phyloP scores from a whole-genome alignment of 2,329 filamentous ascomycete species.

The Venturia asperata region DNA sequence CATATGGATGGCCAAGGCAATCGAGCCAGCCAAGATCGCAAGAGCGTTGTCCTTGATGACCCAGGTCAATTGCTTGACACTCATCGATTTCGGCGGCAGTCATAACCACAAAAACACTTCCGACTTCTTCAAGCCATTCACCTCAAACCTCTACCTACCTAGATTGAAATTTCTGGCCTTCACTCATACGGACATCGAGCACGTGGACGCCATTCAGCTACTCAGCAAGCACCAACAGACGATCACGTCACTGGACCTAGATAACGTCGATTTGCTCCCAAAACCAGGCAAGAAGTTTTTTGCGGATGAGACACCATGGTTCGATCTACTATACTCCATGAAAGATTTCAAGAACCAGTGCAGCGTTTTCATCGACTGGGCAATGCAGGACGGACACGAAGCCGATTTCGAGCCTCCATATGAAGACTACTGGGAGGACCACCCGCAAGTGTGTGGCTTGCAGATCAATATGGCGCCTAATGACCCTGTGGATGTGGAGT shows the following conservation, averaged over 20 bases:
- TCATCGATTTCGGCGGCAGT: not conserved
- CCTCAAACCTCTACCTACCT: not conserved
- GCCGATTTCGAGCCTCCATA: not conserved
- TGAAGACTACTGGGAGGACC: not conserved
- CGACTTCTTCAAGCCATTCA: not conserved
- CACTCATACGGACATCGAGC: not conserved
- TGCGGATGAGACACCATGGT: not conserved
- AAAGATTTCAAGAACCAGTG: conserved; percentile 1
- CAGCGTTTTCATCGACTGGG: not conserved
- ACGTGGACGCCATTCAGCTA: not conserved
- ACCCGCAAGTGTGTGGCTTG: not conserved
- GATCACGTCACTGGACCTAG: not conserved
- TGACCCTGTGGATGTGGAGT: not conserved
- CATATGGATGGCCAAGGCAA: not conserved
- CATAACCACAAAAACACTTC: not conserved
- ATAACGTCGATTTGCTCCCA: not conserved
- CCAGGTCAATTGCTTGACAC: not conserved
- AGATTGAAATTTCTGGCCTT: not conserved
- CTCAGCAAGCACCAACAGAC: not conserved
- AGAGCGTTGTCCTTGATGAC: not conserved
- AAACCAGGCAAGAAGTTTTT: too few relatives aligned
- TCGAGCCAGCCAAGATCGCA: not conserved
- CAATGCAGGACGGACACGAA: not conserved
- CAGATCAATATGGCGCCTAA: not conserved
- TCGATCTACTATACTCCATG: not conserved